Conservation (phyloP, 768 basidiomycete species). For the Pisolithus marmoratus region DNA sequence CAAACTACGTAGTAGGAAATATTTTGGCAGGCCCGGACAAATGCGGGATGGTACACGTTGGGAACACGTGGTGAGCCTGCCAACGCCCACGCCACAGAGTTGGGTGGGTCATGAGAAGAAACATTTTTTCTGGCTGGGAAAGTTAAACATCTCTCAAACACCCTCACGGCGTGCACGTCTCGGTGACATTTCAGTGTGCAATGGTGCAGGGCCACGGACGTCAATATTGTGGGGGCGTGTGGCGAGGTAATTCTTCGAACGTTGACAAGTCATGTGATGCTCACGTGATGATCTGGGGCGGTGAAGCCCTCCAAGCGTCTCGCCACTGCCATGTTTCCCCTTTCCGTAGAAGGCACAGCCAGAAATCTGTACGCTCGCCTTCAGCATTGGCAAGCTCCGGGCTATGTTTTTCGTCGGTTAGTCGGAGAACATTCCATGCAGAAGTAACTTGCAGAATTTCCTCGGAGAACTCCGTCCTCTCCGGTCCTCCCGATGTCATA, state of each 20-base stretch:
- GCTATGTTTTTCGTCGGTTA: not conserved
- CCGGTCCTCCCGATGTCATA: not conserved
- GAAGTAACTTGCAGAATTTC: not conserved
- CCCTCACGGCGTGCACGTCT: too few species aligned
- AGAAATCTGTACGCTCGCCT: not conserved
- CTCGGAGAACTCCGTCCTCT: not conserved
- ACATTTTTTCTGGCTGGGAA: not conserved
- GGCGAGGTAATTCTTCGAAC: too few species aligned
- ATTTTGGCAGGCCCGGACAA: too few species aligned
- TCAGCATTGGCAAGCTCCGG: not conserved
- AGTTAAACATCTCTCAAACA: not conserved
- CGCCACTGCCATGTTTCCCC: not conserved
- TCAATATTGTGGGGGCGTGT: too few species aligned
- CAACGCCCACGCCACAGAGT: not conserved
- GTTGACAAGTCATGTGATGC: too few species aligned
- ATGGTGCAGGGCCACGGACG: too few species aligned
- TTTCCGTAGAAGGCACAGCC: not conserved
- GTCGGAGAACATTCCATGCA: not conserved
- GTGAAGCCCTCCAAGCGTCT: too few species aligned
- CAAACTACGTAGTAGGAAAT: too few species aligned
- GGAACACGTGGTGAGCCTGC: slow-evolving; percentile 6
- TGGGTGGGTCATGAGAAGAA: not conserved
- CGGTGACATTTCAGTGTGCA: too few species aligned
- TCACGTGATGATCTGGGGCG: not conserved
- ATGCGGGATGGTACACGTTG: slow-evolving; percentile 16